phyloP scores from a whole-genome alignment of 257 asterid species.

The Pogostemon cablin region DNA sequence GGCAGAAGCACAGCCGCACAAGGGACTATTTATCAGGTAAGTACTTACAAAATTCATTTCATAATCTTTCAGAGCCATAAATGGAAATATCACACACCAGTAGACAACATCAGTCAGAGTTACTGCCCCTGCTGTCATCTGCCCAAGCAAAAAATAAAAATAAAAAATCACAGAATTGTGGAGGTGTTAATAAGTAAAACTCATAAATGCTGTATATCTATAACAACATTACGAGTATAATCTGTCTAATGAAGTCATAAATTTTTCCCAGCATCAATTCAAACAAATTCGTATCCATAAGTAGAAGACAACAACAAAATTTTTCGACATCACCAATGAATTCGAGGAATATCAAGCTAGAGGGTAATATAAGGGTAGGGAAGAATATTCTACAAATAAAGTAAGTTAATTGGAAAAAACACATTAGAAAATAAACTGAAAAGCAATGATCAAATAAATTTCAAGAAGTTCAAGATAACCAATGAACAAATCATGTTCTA shows the following conservation, averaged over 20 bases:
- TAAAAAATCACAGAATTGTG: conserved; percentile 26
- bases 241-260: background rate
- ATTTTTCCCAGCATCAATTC: background rate
- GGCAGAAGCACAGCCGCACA: conserved; percentile 9
- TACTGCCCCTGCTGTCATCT: conserved; percentile 95
- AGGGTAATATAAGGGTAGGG: background rate
- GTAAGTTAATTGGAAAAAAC: background rate
- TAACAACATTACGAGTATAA: background rate
- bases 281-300: background rate
- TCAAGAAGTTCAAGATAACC: background rate
- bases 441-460: background rate
- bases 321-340: background rate
- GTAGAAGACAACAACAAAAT: conserved; percentile 2
- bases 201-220: conserved; percentile 4
- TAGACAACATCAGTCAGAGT: conserved; percentile 76
- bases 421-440: background rate
- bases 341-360: background rate
- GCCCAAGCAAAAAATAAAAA: conserved; percentile 33
- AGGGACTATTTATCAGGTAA: conserved; percentile 22
- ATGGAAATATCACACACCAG: conserved; percentile 84
- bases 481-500: background rate
- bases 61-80: conserved; percentile 68
- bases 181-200: conserved; percentile 18
- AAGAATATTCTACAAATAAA: conserved; percentile 1
- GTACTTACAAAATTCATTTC: conserved; percentile 81